Conservation (phyloP, 2,329 filamentous ascomycete genomes). For the Pseudogymnoascus sp. region DNA sequence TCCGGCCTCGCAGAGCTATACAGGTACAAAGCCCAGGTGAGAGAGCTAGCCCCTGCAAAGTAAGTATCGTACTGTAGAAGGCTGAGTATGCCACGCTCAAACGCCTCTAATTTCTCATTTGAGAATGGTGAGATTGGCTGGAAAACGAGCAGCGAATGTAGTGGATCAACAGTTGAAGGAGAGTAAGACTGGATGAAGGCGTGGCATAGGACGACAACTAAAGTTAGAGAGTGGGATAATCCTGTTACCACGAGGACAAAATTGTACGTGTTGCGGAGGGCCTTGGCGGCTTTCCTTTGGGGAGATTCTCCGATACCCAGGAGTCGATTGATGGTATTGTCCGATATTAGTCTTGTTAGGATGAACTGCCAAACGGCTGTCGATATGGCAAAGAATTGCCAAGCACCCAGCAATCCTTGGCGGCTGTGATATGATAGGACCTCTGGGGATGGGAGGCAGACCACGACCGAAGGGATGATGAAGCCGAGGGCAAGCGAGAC, state of each 20-base stretch:
- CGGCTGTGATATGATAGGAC: constrained; percentile 35
- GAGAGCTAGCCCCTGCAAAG: neutral
- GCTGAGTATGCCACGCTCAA: neutral
- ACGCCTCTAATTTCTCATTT: neutral
- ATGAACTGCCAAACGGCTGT: constrained; percentile 34
- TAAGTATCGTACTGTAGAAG: neutral
- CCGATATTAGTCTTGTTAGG: constrained; percentile 13
- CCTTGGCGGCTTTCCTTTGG: neutral
- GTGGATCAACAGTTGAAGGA: neutral
- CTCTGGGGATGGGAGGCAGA: constrained; percentile 36
- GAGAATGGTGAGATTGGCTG: neutral
- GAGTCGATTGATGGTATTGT: neutral
- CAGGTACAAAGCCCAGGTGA: neutral
- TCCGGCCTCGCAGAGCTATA: neutral
- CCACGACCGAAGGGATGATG: constrained; percentile 36
- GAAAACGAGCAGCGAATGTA: neutral
- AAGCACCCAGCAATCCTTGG: constrained; percentile 40
- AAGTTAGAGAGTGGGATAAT: neutral
- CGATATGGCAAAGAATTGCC: constrained; percentile 44
- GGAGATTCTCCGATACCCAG: neutral
- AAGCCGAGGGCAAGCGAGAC: constrained; percentile 36
- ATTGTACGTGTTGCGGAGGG: neutral
- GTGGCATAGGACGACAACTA: neutral
- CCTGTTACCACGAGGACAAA: neutral
- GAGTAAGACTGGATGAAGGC: neutral